Evolutionary conservation across 768 basidiomycete species (phyloP).

Genomic region (Russula compacta): DNA sequence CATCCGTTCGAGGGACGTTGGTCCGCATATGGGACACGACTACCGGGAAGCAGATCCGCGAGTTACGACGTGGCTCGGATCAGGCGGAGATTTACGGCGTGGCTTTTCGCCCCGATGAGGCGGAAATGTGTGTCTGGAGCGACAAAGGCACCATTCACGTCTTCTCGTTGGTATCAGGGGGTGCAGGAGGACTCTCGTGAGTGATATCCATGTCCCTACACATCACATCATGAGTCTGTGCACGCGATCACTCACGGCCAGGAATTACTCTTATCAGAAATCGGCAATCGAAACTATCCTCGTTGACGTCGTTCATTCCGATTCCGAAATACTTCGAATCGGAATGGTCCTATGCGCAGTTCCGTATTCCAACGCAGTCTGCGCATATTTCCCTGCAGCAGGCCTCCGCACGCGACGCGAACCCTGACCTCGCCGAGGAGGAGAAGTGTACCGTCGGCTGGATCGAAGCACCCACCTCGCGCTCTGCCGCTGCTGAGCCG

Average conservation of each 20-base stretch:
- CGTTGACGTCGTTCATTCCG: conserved; percentile 69
- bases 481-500: conserved; percentile 26
- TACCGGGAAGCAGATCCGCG: conserved; percentile 64
- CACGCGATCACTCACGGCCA: neutral
- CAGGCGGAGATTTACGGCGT: conserved; percentile 89
- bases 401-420: conserved; percentile 40
- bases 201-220: conserved; percentile 24
- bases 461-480: conserved; percentile 46
- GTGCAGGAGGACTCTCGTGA: conserved; percentile 56
- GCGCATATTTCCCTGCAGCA: conserved; percentile 72
- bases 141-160: conserved; percentile 94
- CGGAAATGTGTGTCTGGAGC: conserved; percentile 84
- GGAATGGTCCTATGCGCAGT: conserved; percentile 95
- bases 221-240: neutral
- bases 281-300: conserved; percentile 76
- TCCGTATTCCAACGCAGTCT: conserved; percentile 77
- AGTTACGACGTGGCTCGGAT: conserved; percentile 80
- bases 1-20: conserved; percentile 75
- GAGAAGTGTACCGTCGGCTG: conserved; percentile 85
- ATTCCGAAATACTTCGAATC: conserved; percentile 88
- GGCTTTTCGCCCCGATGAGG: conserved; percentile 78
- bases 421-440: conserved; percentile 61
- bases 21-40: conserved; percentile 79
- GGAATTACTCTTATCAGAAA: conserved; percentile 40
- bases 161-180: conserved; percentile 55